Percentiles rank a stretch among this genome's conserved stretches.
These are phyloP conservation scores for Euphorbia peplus DNA, from an alignment of 345 rosid genomes.

Conservation along the genomic window DNA sequence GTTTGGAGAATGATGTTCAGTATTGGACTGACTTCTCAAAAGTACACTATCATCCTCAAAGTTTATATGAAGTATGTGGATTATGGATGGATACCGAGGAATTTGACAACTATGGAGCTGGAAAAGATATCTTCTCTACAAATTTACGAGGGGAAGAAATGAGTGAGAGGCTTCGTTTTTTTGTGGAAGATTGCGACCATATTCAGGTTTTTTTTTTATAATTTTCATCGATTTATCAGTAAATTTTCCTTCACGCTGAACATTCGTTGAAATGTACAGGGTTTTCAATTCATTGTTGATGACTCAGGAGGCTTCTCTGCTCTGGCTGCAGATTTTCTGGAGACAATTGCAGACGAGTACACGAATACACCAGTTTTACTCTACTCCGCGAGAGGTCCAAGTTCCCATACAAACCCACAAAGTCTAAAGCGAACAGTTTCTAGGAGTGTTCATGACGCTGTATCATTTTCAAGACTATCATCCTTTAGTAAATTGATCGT, in stretches of 20 bases:
- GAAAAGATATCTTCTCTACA: conserved; percentile 62
- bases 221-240: background rate
- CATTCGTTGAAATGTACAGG: conserved; percentile 42
- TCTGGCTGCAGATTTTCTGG: conserved; percentile 71
- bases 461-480: conserved; percentile 74
- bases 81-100: conserved; percentile 53
- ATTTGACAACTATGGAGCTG: conserved; percentile 75
- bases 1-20: conserved; percentile 59
- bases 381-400: conserved; percentile 58
- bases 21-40: conserved; percentile 95
- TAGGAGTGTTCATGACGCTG: conserved; percentile 69
- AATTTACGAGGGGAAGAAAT: conserved; percentile 72
- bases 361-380: conserved; percentile 65
- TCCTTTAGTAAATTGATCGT: conserved; percentile 65
- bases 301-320: conserved; percentile 89
- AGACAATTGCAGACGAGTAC: conserved; percentile 82
- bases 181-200: conserved; percentile 91
- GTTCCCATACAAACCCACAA: conserved; percentile 39
- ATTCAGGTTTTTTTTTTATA: conserved; percentile 52
- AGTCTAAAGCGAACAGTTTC: conserved; percentile 50
- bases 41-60: conserved; percentile 80
- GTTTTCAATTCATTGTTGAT: conserved; percentile 86
- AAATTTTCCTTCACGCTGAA: conserved; percentile 12
- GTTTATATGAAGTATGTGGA: conserved; percentile 69
- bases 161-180: conserved; percentile 73